Base-by-base conservation (phyloP, 805 yeast genomes). In the Jamesozyma jinghongensis region DNA sequence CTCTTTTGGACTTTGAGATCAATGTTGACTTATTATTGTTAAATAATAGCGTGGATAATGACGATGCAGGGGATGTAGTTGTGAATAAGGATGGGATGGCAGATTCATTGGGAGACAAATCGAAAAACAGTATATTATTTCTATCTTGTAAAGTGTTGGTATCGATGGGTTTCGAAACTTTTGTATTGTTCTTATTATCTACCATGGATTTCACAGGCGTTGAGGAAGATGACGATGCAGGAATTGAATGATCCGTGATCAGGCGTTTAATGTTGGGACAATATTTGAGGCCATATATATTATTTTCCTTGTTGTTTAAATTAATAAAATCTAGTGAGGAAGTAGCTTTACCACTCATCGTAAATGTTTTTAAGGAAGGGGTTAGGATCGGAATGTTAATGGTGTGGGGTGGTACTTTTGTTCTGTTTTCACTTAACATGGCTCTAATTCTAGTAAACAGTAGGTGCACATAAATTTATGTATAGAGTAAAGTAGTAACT, bases 71-170 rank as follows among this genome's bases (percentile, higher is more conserved):
- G 8, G 47, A 40, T 3, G 47, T 38, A 3, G 35, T 29, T 3
- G 42, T 38, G 18, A 44, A 40, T 12, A 42, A 27, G 7, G 32
- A 17, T 3, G 48, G 48, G 20, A 54, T 40, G 32, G 48, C 36
- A n/a, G 45, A 41, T 8, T 51, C 57, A 31, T 45, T 45, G 8
- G 54, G 49, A 7, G 57, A 48, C 26, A 53, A 30, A 37, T 56
- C 59, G 31, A 51, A 38, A 16, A 53, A 45, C 31, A 55, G 36
- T 4, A 52, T 37, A 17, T 46, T 39, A 12, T 43, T 26, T 13
- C 39, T 36, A n/a, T 25, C 34, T 16, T 18, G 32, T 26, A 5
- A 12, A 4, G 30, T 5, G n/a, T 5, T 27, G 12, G 5, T 5
- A 27, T 5, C 5, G 3, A 13, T 12, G 8, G 22, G 13, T 32